Percentiles rank a stretch among this genome's conserved stretches.
Evolutionary conservation across 495 filamentous ascomycete genomes (phyloP).

Genomic region (Aspergillus saccharolyticus): DNA sequence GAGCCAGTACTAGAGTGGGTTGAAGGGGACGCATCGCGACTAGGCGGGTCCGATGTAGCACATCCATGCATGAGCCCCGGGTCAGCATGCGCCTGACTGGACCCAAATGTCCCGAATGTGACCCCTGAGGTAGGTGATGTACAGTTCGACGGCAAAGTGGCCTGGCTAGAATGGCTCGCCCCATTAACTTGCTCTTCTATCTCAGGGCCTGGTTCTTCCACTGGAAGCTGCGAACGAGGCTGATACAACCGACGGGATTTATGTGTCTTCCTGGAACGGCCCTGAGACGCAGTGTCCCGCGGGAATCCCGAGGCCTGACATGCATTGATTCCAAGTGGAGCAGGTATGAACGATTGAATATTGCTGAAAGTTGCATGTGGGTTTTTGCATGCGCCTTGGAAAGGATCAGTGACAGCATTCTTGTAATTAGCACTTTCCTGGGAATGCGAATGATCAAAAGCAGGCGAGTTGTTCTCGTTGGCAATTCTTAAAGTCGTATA

Average conservation of each 20-base stretch:
- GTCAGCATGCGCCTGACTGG: slow-evolving; percentile 14
- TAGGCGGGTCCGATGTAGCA: slow-evolving; percentile 16
- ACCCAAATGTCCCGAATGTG: slow-evolving; percentile 7
- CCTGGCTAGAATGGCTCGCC: slow-evolving; percentile 6
- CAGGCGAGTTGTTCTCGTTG: background rate
- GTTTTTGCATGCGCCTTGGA: slow-evolving; percentile 7
- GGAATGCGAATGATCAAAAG: slow-evolving; percentile 5
- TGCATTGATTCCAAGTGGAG: background rate
- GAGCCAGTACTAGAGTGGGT: slow-evolving; percentile 9
- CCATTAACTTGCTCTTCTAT: slow-evolving; percentile 6
- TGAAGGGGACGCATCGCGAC: slow-evolving; percentile 20
- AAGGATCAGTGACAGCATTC: slow-evolving; percentile 9
- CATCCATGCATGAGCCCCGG: slow-evolving; percentile 8
- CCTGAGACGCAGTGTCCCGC: background rate
- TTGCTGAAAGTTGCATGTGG: slow-evolving; percentile 18
- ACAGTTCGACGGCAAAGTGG: slow-evolving; percentile 8
- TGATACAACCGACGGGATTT: slow-evolving; percentile 25
- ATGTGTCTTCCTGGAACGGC: slow-evolving; percentile 14
- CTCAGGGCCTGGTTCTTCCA: background rate
- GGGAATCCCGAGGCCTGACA: background rate
- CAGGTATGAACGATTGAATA: slow-evolving; percentile 19
- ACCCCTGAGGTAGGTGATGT: slow-evolving; percentile 13
- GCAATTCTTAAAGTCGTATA: slow-evolving; percentile 11
- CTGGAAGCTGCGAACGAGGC: slow-evolving; percentile 12
- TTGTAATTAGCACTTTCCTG: slow-evolving; percentile 8